Percentiles rank a stretch among this genome's conserved stretches.
Evolutionary conservation across 2,329 filamentous ascomycete genomes (phyloP).

Genomic region (Penicillium sp.): DNA sequence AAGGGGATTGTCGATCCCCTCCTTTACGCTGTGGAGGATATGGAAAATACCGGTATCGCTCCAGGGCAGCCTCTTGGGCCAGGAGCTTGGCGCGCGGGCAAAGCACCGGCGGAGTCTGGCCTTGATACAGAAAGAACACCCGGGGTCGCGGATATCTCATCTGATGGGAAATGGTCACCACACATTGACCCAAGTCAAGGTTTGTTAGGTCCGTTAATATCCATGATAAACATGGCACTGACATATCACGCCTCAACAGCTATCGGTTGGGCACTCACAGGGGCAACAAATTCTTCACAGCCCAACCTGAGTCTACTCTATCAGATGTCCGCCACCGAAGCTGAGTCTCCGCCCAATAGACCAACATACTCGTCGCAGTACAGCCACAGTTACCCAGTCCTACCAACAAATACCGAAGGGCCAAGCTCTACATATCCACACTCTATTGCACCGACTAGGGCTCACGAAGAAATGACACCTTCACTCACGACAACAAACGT

Average conservation of each 20-base stretch:
- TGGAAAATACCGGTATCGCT: slow-evolving; percentile 65
- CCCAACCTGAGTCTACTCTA: slow-evolving; percentile 82
- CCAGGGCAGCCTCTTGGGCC: slow-evolving; percentile 53
- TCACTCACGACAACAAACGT: slow-evolving; percentile 21
- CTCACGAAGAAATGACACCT: slow-evolving; percentile 21
- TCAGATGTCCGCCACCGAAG: slow-evolving; percentile 53
- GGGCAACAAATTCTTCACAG: slow-evolving; percentile 80
- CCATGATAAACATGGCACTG: slow-evolving; percentile 4
- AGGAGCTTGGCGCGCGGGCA: slow-evolving; percentile 50
- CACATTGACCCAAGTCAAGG: slow-evolving; percentile 53
- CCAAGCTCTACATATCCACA: slow-evolving; percentile 29
- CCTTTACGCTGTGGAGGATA: slow-evolving; percentile 69
- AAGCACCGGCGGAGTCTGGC: slow-evolving; percentile 34
- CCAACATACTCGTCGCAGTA: slow-evolving; percentile 34
- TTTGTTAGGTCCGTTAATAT: slow-evolving; percentile 33
- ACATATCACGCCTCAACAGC: slow-evolving; percentile 52
- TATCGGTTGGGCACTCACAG: slow-evolving; percentile 85
- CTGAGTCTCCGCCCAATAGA: slow-evolving; percentile 26
- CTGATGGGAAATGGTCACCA: slow-evolving; percentile 43
- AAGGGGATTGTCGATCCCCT: slow-evolving; percentile 79
- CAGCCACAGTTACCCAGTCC: slow-evolving; percentile 30
- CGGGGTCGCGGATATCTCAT: slow-evolving; percentile 30
- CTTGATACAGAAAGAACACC: slow-evolving; percentile 18
- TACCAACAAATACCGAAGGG: slow-evolving; percentile 23
- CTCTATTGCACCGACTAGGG: slow-evolving; percentile 33